Evolutionary conservation across 768 basidiomycete genomes (phyloP).

Genomic region (Lentinula sp.): DNA sequence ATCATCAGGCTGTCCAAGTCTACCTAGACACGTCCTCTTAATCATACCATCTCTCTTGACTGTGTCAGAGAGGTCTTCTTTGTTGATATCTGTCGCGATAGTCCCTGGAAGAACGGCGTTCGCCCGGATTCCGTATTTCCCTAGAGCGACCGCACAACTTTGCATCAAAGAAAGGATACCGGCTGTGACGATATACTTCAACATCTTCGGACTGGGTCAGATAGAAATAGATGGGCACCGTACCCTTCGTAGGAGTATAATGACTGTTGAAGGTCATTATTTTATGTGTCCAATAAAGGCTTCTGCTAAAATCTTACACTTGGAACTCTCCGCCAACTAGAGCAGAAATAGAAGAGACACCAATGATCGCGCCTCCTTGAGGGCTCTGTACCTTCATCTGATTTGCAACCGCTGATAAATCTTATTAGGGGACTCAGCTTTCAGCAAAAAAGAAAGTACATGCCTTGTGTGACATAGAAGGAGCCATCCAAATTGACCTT

Average conservation of each 20-base stretch:
- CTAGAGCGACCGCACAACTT: constrained; percentile 69
- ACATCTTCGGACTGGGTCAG: neutral
- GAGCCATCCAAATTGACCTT: constrained; percentile 69
- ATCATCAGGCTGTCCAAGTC: constrained; percentile 52
- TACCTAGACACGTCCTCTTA: constrained; percentile 57
- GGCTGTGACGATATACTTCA: constrained; percentile 23
- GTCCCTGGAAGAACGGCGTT: constrained; percentile 73
- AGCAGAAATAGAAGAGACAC: constrained; percentile 74
- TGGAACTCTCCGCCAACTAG: constrained; percentile 73
- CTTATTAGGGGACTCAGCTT: constrained; percentile 1
- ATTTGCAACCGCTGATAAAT: constrained; percentile 51
- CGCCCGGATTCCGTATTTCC: constrained; percentile 71
- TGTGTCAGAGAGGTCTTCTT: constrained; percentile 59
- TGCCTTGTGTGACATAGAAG: constrained; percentile 66
- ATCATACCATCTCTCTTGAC: constrained; percentile 58
- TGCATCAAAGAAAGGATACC: constrained; percentile 77
- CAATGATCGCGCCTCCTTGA: constrained; percentile 70
- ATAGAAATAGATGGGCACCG: neutral
- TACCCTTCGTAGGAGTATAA: constrained; percentile 67
- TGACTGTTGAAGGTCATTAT: constrained; percentile 28
- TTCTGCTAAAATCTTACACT: constrained; percentile 29
- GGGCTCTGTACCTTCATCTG: constrained; percentile 68
- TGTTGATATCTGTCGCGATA: constrained; percentile 74
- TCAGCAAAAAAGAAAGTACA: neutral
- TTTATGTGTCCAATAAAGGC: neutral